A percentile compares a stretch with the other conserved stretches of the same genome.
phyloP scores from a whole-genome alignment of 768 basidiomycete species.

The Collybia nuda region DNA sequence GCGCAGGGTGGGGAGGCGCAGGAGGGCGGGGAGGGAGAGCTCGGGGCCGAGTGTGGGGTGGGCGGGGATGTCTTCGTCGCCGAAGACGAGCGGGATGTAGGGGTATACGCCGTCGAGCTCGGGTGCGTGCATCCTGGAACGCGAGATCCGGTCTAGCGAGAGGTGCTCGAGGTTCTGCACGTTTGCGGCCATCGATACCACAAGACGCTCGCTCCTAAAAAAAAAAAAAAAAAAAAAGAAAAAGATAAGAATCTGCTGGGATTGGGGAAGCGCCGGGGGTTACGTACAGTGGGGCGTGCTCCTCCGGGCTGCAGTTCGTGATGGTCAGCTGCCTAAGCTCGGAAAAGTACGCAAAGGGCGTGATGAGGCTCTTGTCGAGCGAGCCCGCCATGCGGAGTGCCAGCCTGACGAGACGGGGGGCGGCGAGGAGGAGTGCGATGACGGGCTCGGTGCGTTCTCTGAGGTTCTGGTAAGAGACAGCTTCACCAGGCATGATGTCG shows the following conservation, averaged over 20 bases:
- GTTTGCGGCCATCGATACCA: conserved; percentile 66
- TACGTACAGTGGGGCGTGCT: conserved; percentile 43
- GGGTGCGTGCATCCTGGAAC: conserved; percentile 64
- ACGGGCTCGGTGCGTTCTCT: conserved; percentile 44
- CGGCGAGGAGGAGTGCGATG: conserved; percentile 47
- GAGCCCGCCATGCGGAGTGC: conserved; percentile 48
- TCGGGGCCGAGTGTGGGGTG: conserved; percentile 54
- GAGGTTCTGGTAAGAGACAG: conserved; percentile 1
- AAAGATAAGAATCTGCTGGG: conserved; percentile 4
- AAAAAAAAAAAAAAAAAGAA: background rate
- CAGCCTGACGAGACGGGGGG: conserved; percentile 47
- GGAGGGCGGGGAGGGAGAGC: conserved; percentile 64
- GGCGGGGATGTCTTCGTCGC: conserved; percentile 60
- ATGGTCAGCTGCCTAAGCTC: conserved; percentile 48
- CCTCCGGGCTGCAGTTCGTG: conserved; percentile 43
- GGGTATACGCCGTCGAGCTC: conserved; percentile 55
- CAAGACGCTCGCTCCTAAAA: conserved; percentile 64
- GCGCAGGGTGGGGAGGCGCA: conserved; percentile 60
- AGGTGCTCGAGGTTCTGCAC: conserved; percentile 55
- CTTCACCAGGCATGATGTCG: background rate
- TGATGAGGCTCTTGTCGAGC: conserved; percentile 46
- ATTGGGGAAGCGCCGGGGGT: conserved; percentile 1
- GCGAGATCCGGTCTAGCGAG: conserved; percentile 61
- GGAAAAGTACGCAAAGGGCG: conserved; percentile 43
- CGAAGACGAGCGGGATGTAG: conserved; percentile 58